Evolutionary conservation across 1,139 yeast species (phyloP), one percentile per base, ranked within the genome.

Genomic region (Nakaseomyces sp.): DNA sequence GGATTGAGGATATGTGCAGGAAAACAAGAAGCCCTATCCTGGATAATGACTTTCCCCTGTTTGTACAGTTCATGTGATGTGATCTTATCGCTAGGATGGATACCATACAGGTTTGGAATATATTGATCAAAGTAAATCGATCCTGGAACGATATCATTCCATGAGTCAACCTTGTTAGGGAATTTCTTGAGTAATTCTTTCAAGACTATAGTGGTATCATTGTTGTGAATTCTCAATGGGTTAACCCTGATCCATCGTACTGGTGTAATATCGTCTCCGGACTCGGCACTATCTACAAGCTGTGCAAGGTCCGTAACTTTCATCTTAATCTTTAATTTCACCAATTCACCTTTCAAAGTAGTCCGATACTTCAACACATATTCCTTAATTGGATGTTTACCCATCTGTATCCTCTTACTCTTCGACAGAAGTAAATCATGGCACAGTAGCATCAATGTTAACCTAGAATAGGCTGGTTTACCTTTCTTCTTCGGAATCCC

Each of bases 21-120:
- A 58, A 91, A 87, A 62, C 98, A 91, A 3, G 96, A 88, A 0
- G 97, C 96, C 41, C 98, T 70, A 60, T 91, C 98, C 64, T 91
- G 99, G 47, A 91, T 86, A 46, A 93, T 88, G 17, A 91, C 69
- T 43, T 79, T 73, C 0, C 98, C 98, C 9, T 71, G 66, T 45
- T 74, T 69, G 63, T 91, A 91, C 0, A 86, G 76, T 22, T 73
- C 75, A 7, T 82, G 73, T 1, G 74, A 61, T 18, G 89, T 81
- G 19, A 87, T 65, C 53, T 77, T 74, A 50, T 81, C 87, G 46
- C 70, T 66, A 8, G 95, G 94, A 53, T 81, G 83, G 3, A 91
- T 73, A 3, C 97, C 98, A 61, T 74, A 88, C 26, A 93, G 67
- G 51, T 83, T 70, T 3, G 88, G 84, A 18, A 93, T 78, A 56